Conservation (phyloP, 768 basidiomycete genomes). For the Serendipita vermifera region DNA sequence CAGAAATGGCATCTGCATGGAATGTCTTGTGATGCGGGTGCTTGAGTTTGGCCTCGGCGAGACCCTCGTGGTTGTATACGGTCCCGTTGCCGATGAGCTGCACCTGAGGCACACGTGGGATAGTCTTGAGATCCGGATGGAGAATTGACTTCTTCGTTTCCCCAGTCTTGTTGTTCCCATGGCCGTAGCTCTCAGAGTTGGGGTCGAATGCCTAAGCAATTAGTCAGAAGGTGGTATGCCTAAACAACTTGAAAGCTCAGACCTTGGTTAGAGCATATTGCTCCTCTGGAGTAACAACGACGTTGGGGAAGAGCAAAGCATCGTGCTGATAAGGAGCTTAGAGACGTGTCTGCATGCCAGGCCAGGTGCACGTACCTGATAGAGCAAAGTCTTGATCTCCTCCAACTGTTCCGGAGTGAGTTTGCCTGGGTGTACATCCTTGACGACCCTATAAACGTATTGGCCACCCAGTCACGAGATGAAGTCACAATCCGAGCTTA, state of each 20-base stretch:
- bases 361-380: slow-evolving; percentile 42
- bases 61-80: slow-evolving; percentile 68
- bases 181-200: slow-evolving; percentile 52
- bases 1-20: slow-evolving; percentile 64
- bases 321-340: slow-evolving; percentile 37
- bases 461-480: background rate
- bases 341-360: background rate
- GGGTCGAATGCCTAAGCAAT: slow-evolving; percentile 61
- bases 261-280: slow-evolving; percentile 81
- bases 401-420: slow-evolving; percentile 49
- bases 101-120: slow-evolving; percentile 77
- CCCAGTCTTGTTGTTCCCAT: slow-evolving; percentile 79
- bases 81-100: slow-evolving; percentile 85
- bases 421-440: slow-evolving; percentile 52
- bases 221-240: no score
- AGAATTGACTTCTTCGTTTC: slow-evolving; percentile 64
- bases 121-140: slow-evolving; percentile 82
- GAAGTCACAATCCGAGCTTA: background rate
- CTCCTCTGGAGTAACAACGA: slow-evolving; percentile 58
- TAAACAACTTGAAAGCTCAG: slow-evolving; percentile 18
- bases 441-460: slow-evolving; percentile 34
- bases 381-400: slow-evolving; percentile 57
- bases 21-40: slow-evolving; percentile 80
- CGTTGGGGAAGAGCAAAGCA: slow-evolving; percentile 60
- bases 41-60: slow-evolving; percentile 63